Evolutionary conservation across 805 yeast species (phyloP).

Genomic region (Monosporozyma aquatica): DNA sequence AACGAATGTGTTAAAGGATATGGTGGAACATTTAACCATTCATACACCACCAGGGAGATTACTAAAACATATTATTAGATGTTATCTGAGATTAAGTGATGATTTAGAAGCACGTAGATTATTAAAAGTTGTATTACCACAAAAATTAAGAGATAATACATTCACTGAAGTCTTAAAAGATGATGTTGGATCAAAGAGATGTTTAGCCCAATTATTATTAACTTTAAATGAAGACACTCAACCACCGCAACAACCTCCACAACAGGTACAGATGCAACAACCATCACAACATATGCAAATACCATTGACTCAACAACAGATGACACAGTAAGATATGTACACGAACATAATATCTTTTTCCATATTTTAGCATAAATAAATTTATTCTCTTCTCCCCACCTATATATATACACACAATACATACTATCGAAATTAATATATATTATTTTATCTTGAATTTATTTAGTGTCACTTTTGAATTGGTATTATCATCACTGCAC

Average conservation of each 20-base stretch:
- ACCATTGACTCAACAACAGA: background rate
- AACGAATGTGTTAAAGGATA: constrained; percentile 70
- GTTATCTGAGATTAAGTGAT: constrained; percentile 84
- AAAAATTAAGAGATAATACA: constrained; percentile 65
- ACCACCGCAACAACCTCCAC: background rate
- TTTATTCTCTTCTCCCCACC: too few relatives aligned
- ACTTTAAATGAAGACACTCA: constrained; percentile 41
- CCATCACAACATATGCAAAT: background rate
- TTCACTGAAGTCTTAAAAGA: constrained; percentile 72
- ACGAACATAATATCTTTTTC: too few relatives aligned
- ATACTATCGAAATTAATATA: too few relatives aligned
- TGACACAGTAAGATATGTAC: background rate
- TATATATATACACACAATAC: too few relatives aligned
- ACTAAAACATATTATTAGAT: constrained; percentile 86
- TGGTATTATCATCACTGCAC: background rate
- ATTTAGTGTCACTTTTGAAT: too few relatives aligned
- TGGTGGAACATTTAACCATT: constrained; percentile 78
- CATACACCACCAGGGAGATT: constrained; percentile 69
- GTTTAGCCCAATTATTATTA: constrained; percentile 72
- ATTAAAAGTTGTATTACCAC: constrained; percentile 73
- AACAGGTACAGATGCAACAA: background rate
- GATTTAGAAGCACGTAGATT: constrained; percentile 86
- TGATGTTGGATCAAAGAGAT: constrained; percentile 79
- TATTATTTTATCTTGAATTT: too few relatives aligned
- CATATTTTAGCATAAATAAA: too few relatives aligned